These are phyloP conservation scores for Ogataea dorogensis DNA, from an alignment of 805 yeast species.

Conservation along the genomic window DNA sequence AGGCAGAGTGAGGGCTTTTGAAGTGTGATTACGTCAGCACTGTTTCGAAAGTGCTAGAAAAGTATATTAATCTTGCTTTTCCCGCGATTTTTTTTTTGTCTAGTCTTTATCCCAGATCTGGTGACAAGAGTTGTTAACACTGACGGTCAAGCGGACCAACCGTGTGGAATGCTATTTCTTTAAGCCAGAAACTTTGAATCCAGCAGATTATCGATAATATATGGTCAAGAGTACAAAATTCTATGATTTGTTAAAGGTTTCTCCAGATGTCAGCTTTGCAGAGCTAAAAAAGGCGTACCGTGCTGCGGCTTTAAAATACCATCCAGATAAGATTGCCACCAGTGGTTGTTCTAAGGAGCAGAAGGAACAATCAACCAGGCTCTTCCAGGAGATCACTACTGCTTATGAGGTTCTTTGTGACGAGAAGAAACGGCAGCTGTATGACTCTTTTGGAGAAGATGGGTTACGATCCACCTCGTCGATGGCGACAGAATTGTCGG, in stretches of 20 bases:
- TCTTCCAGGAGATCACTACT: constrained; percentile 92
- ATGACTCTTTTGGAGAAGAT: constrained; percentile 89
- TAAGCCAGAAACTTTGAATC: too few species aligned
- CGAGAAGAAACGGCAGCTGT: constrained; percentile 75
- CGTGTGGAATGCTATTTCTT: neutral
- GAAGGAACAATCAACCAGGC: constrained; percentile 67
- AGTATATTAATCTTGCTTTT: too few species aligned
- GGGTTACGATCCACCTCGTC: constrained; percentile 30
- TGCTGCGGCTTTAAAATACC: constrained; percentile 74
- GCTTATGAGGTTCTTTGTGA: constrained; percentile 90
- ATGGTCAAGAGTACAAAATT: constrained; percentile 72
- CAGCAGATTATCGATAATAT: constrained; percentile 3
- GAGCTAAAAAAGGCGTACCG: constrained; percentile 85
- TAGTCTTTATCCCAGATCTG: constrained; percentile 2
- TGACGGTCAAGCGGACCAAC: neutral
- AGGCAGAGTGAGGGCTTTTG: too few species aligned
- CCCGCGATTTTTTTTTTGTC: too few species aligned
- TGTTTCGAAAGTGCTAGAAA: too few species aligned
- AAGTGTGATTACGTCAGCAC: too few species aligned
- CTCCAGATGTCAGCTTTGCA: constrained; percentile 57
- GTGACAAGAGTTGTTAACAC: constrained; percentile 5
- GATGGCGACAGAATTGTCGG: neutral
- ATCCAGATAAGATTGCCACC: constrained; percentile 85
- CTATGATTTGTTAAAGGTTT: constrained; percentile 71
- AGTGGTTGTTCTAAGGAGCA: constrained; percentile 75